Base-by-base conservation (phyloP, 208 protist species). In the Cochliopodium minus region DNA sequence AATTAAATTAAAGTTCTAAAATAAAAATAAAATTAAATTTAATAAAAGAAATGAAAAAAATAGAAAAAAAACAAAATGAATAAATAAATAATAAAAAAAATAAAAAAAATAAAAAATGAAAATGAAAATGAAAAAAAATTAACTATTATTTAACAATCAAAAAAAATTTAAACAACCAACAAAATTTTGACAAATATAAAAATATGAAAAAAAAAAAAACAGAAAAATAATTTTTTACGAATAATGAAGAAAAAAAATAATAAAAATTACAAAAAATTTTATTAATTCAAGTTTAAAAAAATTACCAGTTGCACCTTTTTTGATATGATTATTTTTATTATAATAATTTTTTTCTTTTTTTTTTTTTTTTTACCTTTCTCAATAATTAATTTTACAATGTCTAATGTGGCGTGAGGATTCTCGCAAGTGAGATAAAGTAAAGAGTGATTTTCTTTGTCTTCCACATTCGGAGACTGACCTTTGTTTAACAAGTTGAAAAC, bases 41-140 rank as follows among this genome's bases (percentile, higher is more conserved):
- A 57, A 49, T 55, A 49, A 57, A 49, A 57, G 23, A 57, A 57
- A 57, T 23, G 11, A 49, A 49, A 57, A 51, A 49, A 57, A 57
- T 26, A 49, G 23, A 49, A 57, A 57, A 49, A 49, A 57, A 49
- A 57, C 20, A 49, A 49, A 49, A 57, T 23, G 53, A 49, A 57
- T 23, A 49, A 57, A 57, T 55, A 51, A 49, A 38, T 23, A 49
- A 57, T 26, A 49, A 57, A 57, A 49, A 57, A 49, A 57, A 49
- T 25, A 49, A 57, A 49, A 49, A 49, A 57, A 57, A 57, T 26
- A 38, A 49, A 57, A 51, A 49, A 57, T 55, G 23, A 49, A 49
- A 57, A 57, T 55, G 23, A 49, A 57, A 20, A 57, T 23, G 23
- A 49, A 57, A 49, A 57, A 49, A 57, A 49, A 57, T 55, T 55